phyloP scores from a whole-genome alignment of 192 early-diverging fungal genomes.

The Entomortierella parvispora region DNA sequence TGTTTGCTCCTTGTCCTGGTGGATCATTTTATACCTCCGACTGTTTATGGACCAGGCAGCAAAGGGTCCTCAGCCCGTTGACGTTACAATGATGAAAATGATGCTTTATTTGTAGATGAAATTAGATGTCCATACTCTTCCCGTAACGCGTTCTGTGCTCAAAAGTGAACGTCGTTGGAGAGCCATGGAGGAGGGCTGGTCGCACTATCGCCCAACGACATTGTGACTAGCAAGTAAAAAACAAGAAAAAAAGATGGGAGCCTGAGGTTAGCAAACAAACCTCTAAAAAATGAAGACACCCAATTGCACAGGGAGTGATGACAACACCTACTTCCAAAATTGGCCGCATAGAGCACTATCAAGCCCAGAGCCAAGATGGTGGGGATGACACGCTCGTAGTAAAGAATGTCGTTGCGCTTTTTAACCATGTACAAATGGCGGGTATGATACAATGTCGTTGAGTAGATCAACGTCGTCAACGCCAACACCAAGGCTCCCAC shows the following conservation, averaged over 20 bases:
- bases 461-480: constrained; percentile 25
- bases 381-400: constrained; percentile 11
- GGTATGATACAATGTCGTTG: constrained; percentile 30
- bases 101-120: no score
- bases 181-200: constrained; percentile 21
- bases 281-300: background rate
- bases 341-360: constrained; percentile 12
- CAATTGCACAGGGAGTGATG: no score
- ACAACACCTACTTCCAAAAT: constrained; percentile 31
- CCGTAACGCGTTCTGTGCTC: no score
- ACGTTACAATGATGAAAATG: no score
- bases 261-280: background rate
- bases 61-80: no score
- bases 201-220: constrained; percentile 21
- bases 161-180: background rate
- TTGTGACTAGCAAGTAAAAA: constrained; percentile 12
- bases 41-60: no score
- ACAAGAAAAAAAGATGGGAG: background rate
- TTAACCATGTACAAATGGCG: constrained; percentile 37
- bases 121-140: no score
- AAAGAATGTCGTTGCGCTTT: constrained; percentile 34
- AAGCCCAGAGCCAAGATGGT: constrained; percentile 23
- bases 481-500: constrained; percentile 23
- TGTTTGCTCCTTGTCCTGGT: no score
- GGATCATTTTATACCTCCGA: no score